A percentile compares a stretch with the other conserved stretches of the same genome.
Conservation (phyloP, 1,284 basidiomycete species). For the Gymnopus androsaceus region DNA sequence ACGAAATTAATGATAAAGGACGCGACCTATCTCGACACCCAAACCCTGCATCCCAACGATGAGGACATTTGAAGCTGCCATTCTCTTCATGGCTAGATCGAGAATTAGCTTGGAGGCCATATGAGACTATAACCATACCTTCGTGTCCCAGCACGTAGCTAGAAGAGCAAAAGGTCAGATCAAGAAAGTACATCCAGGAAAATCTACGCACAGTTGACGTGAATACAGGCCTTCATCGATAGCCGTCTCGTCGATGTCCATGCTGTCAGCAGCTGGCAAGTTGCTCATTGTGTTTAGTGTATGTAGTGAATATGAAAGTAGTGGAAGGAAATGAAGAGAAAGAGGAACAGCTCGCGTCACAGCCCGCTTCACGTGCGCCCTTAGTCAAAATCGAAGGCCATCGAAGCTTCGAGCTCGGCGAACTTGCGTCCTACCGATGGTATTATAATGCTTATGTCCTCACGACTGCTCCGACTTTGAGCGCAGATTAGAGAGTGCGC, state of each 20-base stretch:
- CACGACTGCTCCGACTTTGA: too few relatives aligned
- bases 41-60: conserved; percentile 93
- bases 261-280: conserved; percentile 43
- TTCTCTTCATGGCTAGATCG: conserved; percentile 91
- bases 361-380: neutral
- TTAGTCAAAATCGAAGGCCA: neutral
- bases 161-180: conserved; percentile 23
- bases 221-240: conserved; percentile 95
- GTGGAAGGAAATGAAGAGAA: conserved; percentile 11
- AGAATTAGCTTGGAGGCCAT: neutral
- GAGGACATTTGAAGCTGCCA: conserved; percentile 96
- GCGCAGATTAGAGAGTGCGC: too few relatives aligned
- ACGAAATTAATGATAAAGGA: conserved; percentile 16
- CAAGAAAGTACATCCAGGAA: conserved; percentile 7
- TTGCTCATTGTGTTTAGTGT: conserved; percentile 4
- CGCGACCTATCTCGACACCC: conserved; percentile 92
- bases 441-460: too few relatives aligned
- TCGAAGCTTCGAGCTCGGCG: neutral
- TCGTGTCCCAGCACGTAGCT: conserved; percentile 97
- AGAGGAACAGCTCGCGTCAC: neutral
- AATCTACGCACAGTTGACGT: conserved; percentile 81
- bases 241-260: conserved; percentile 83
- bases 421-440: too few relatives aligned
- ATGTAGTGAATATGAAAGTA: neutral
- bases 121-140: conserved; percentile 50